These are phyloP conservation scores for Venturia pyrina DNA, from an alignment of 2,329 filamentous ascomycete genomes.

Conservation along the genomic window DNA sequence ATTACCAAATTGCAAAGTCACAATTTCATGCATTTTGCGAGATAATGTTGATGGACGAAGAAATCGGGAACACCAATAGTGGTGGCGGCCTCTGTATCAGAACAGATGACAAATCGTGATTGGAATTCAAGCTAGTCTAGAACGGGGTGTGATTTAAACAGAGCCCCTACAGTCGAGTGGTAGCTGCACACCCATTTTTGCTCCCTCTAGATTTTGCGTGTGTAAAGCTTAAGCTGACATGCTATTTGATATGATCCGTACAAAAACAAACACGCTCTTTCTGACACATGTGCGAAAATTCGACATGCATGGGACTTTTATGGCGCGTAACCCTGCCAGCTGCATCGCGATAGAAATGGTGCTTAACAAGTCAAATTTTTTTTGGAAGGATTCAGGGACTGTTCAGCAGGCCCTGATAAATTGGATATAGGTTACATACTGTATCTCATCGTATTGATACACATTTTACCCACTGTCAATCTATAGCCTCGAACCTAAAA, in stretches of 20 bases:
- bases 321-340: not conserved
- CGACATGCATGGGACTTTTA: not conserved
- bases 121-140: not conserved
- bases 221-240: not conserved
- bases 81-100: not conserved
- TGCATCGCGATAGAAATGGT: not conserved
- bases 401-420: too few species aligned
- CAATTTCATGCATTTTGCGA: constrained; percentile 76
- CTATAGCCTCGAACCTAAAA: not conserved
- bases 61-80: not conserved
- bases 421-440: not conserved
- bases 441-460: not conserved
- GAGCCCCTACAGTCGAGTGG: not conserved
- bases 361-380: too few species aligned
- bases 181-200: not conserved
- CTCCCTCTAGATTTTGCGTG: not conserved
- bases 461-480: not conserved
- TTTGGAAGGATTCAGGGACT: too few species aligned
- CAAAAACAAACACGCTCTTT: not conserved
- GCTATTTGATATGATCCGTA: not conserved
- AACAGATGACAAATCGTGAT: not conserved
- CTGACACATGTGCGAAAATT: not conserved
- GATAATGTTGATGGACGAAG: not conserved
- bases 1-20: constrained; percentile 88
- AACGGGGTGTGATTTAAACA: not conserved